Evolutionary conservation across 202 grass and related monocot genomes (phyloP).

Genomic region (Eragrostis tef): DNA sequence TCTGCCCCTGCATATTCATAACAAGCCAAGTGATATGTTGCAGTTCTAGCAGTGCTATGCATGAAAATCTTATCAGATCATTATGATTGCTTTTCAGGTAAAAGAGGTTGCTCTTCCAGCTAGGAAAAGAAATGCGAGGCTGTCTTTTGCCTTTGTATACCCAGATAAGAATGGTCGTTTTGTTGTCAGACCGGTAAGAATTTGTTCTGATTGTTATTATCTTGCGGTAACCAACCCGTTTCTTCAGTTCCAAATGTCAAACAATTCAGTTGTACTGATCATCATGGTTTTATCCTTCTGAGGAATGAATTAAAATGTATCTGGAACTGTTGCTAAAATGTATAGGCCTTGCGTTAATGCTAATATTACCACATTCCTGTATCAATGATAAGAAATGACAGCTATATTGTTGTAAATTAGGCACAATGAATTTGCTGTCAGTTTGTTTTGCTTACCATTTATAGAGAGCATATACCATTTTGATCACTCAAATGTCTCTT

Average conservation of each 20-base stretch:
- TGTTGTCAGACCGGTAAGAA: constrained; percentile 75
- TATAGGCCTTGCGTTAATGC: background rate
- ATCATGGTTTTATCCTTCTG: background rate
- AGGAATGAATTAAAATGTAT: background rate
- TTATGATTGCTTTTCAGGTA: constrained; percentile 59
- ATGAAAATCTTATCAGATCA: constrained; percentile 37
- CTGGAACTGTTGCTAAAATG: background rate
- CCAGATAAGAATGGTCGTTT: constrained; percentile 93
- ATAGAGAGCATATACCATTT: background rate
- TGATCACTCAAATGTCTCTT: background rate
- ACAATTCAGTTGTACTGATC: background rate
- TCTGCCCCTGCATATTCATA: constrained; percentile 12
- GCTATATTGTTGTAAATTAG: background rate
- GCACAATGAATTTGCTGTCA: background rate
- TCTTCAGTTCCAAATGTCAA: constrained; percentile 20
- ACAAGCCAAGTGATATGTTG: constrained; percentile 26
- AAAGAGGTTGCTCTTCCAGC: constrained; percentile 95
- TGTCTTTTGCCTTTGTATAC: constrained; percentile 96
- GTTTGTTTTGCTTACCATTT: background rate
- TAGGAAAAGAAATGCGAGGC: constrained; percentile 84
- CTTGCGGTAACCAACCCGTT: background rate
- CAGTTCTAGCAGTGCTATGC: background rate
- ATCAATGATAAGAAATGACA: no score
- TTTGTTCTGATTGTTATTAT: background rate
- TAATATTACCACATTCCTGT: no score